Evolutionary conservation across 176 grass and related monocot species (phyloP).

Genomic region (Bromus sterilis): DNA sequence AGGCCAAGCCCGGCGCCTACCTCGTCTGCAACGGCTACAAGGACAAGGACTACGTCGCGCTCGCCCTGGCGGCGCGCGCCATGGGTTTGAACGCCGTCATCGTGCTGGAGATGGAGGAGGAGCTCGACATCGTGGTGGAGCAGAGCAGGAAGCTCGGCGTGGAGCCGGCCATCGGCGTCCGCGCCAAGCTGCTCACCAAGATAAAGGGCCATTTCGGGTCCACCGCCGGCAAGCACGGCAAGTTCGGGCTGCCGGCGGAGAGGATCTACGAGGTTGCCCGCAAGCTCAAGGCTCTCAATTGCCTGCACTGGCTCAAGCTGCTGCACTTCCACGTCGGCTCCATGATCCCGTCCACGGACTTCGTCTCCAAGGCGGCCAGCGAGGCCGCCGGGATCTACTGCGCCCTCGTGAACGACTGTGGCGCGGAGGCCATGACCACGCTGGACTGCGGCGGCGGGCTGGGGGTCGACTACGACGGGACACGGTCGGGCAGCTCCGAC

Average conservation of each 20-base stretch:
- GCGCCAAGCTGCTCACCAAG: conserved; percentile 9
- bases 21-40: conserved; percentile 26
- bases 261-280: conserved; percentile 1
- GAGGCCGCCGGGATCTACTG: conserved; percentile 18
- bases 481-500: neutral
- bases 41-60: conserved; percentile 10
- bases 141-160: neutral
- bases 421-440: conserved; percentile 1
- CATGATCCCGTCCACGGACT: conserved; percentile 5
- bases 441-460: conserved; percentile 13
- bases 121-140: conserved; percentile 13
- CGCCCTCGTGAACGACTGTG: neutral
- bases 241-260: neutral
- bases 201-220: conserved; percentile 1
- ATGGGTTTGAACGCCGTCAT: conserved; percentile 17
- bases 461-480: conserved; percentile 17
- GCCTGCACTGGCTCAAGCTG: conserved; percentile 17
- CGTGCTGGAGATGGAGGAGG: conserved; percentile 26
- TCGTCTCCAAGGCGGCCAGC: neutral
- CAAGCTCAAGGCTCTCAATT: neutral
- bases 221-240: conserved; percentile 16
- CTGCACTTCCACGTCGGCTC: conserved; percentile 31
- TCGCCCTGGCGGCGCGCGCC: conserved; percentile 1
- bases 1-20: neutral
- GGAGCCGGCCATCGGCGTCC: neutral